These are phyloP conservation scores for Tolypocladium tundrense DNA, from an alignment of 2,329 filamentous ascomycete genomes.

Conservation along the genomic window DNA sequence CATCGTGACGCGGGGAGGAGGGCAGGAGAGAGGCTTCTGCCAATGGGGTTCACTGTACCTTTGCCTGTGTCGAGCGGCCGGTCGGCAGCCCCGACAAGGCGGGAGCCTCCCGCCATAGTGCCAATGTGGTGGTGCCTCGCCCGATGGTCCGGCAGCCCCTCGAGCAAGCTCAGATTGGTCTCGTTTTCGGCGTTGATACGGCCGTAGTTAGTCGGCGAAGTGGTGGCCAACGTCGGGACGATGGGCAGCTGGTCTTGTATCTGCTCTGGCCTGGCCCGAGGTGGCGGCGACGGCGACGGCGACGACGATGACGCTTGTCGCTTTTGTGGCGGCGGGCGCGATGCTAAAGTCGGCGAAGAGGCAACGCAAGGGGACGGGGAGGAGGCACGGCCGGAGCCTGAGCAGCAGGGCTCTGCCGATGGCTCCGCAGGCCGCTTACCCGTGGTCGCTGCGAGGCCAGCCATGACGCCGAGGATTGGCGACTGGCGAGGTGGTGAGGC, in stretches of 20 bases:
- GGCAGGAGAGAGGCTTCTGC: not conserved
- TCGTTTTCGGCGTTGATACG: conserved; percentile 25
- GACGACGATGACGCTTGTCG: not conserved
- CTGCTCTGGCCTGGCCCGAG: not conserved
- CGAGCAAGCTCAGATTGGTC: conserved; percentile 19
- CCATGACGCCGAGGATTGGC: conserved; percentile 1
- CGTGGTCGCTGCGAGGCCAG: not conserved
- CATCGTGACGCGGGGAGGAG: not conserved
- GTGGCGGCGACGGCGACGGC: not conserved
- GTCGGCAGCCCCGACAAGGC: not conserved
- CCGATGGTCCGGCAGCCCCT: conserved; percentile 14
- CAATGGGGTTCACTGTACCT: not conserved
- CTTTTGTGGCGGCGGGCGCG: not conserved
- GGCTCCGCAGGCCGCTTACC: conserved; percentile 3
- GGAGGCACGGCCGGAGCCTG: not conserved
- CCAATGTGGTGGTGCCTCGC: conserved; percentile 1
- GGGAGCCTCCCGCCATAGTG: not conserved
- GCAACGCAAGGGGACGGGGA: not conserved
- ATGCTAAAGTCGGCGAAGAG: not conserved
- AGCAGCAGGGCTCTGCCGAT: not conserved
- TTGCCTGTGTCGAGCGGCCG: not conserved
- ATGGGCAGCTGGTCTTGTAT: conserved; percentile 4
- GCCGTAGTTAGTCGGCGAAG: conserved; percentile 17
- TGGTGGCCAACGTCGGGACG: conserved; percentile 7
- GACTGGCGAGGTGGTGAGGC: not conserved